Percentiles rank a stretch among this genome's conserved stretches.
These are phyloP conservation scores for Botryotinia convoluta DNA, from an alignment of 2,329 filamentous ascomycete species.

Conservation along the genomic window DNA sequence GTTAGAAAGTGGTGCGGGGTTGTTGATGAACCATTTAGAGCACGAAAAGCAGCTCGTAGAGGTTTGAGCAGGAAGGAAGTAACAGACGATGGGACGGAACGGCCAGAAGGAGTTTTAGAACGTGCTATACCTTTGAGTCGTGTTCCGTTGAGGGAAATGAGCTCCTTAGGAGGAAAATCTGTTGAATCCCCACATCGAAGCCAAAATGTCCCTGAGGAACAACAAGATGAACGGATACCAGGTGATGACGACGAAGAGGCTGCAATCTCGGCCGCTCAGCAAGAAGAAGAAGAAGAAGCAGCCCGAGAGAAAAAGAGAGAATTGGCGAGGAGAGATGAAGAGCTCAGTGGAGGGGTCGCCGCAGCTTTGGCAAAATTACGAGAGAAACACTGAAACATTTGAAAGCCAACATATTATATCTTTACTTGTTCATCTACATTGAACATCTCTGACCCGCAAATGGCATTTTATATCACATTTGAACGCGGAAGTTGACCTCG, in stretches of 20 bases:
- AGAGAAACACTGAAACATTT: constrained; percentile 10
- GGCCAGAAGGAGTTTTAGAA: constrained; percentile 41
- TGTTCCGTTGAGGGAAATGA: constrained; percentile 34
- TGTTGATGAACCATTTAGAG: constrained; percentile 81
- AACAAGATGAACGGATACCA: constrained; percentile 43
- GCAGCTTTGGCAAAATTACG: constrained; percentile 57
- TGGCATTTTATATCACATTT: background rate
- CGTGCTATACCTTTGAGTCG: constrained; percentile 37
- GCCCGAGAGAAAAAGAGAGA: constrained; percentile 34
- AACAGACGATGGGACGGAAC: constrained; percentile 23
- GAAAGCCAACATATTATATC: background rate
- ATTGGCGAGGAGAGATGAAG: constrained; percentile 40
- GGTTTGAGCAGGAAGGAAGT: constrained; percentile 38
- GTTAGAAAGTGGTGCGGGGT: constrained; percentile 80
- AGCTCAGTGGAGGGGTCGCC: constrained; percentile 56
- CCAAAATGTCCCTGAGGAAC: constrained; percentile 22
- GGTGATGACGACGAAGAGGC: constrained; percentile 48
- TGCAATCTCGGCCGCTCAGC: constrained; percentile 48
- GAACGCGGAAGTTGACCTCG: background rate
- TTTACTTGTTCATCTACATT: background rate
- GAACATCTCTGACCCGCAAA: background rate
- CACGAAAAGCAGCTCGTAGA: constrained; percentile 64
- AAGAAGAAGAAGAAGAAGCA: constrained; percentile 43
- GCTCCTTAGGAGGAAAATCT: constrained; percentile 14
- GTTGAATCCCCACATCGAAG: constrained; percentile 10